Evolutionary conservation across 495 filamentous ascomycete species (phyloP).

Genomic region (Entonaema liquescens): DNA sequence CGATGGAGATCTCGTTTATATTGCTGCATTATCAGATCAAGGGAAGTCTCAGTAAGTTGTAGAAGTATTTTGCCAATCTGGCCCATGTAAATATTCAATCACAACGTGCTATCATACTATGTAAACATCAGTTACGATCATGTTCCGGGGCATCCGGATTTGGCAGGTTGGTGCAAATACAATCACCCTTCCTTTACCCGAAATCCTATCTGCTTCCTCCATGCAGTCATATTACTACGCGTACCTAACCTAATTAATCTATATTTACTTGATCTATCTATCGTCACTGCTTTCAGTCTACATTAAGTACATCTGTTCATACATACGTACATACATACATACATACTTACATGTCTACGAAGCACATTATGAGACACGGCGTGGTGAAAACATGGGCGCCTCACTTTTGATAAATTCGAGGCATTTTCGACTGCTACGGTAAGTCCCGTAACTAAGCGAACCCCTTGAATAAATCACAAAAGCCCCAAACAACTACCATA

Average conservation of each 20-base stretch:
- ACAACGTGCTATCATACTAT: neutral
- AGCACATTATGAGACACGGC: conserved; percentile 19
- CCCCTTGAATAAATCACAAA: conserved; percentile 14
- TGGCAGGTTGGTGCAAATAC: conserved; percentile 25
- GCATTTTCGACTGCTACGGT: conserved; percentile 11
- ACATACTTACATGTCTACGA: neutral
- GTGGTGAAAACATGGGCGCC: conserved; percentile 23
- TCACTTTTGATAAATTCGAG: conserved; percentile 4
- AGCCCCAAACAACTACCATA: conserved; percentile 5
- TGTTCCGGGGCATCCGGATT: conserved; percentile 43
- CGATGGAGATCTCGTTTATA: conserved; percentile 1
- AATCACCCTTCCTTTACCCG: conserved; percentile 22
- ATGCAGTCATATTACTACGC: conserved; percentile 37
- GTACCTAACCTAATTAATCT: conserved; percentile 1
- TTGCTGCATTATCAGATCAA: neutral
- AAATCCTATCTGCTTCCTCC: conserved; percentile 21
- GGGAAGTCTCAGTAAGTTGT: neutral
- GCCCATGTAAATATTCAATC: conserved; percentile 53
- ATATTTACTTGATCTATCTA: conserved; percentile 15
- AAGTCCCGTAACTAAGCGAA: conserved; percentile 27
- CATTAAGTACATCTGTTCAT: neutral
- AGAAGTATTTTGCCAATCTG: neutral
- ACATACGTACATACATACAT: neutral
- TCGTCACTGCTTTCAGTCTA: neutral
- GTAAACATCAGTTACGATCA: conserved; percentile 71